Percentiles rank a stretch among this genome's conserved stretches.
Conservation (phyloP, 192 early-diverging fungal genomes). For the Gaertneriomyces sp. region DNA sequence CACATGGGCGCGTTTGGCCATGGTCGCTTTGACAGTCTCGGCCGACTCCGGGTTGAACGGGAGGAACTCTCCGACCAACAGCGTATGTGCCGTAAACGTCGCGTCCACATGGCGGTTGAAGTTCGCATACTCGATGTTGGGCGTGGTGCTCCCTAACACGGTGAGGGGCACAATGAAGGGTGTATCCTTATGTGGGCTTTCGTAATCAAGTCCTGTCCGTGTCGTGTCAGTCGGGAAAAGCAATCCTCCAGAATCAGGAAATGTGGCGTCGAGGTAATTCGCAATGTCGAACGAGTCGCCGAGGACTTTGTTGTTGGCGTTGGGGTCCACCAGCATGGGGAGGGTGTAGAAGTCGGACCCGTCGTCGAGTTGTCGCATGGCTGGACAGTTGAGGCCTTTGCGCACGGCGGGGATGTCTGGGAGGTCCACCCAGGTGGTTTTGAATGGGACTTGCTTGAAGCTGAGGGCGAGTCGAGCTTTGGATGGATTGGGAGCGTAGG, state of each 20-base stretch:
- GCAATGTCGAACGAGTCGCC: constrained; percentile 6
- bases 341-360: neutral
- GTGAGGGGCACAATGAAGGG: neutral
- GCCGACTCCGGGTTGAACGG: neutral
- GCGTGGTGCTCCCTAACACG: neutral
- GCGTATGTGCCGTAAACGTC: neutral
- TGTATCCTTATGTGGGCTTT: neutral
- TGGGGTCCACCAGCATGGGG: neutral
- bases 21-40: neutral
- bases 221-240: neutral
- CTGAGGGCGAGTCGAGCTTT: neutral
- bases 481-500: constrained; percentile 1
- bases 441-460: neutral
- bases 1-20: neutral
- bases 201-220: neutral
- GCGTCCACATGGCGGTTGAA: neutral
- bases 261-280: neutral
- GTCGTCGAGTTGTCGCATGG: neutral
- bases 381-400: neutral
- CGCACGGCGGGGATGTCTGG: neutral
- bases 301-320: neutral
- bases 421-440: neutral
- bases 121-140: neutral
- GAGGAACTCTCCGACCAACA: neutral
- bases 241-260: neutral